phyloP scores from a whole-genome alignment of 2,329 filamentous ascomycete species.

The Sarocladium oryzae region DNA sequence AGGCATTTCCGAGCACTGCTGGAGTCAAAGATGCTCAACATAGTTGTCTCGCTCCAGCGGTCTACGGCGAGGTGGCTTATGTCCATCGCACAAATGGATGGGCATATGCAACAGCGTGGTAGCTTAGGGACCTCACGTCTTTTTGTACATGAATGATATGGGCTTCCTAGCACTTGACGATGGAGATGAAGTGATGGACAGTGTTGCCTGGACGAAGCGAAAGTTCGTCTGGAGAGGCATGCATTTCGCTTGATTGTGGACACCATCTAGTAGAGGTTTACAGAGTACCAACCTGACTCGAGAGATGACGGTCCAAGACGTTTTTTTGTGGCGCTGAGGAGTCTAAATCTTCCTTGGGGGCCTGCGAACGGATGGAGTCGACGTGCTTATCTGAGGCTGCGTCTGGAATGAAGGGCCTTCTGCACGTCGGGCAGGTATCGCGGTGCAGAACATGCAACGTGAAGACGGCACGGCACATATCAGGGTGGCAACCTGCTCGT shows the following conservation, averaged over 20 bases:
- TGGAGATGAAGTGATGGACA: not conserved
- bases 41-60: not conserved
- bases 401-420: not conserved
- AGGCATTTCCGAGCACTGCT: conserved; percentile 11
- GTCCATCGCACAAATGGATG: not conserved
- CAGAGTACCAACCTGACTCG: no score
- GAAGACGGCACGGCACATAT: no score
- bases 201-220: not conserved
- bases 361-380: not conserved
- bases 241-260: no score
- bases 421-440: not conserved
- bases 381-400: not conserved
- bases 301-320: no score
- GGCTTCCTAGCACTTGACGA: conserved; percentile 2
- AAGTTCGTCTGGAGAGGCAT: not conserved
- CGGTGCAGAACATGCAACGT: no score
- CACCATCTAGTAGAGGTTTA: no score
- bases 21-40: not conserved
- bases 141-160: conserved; percentile 3
- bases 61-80: conserved; percentile 1
- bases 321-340: no score
- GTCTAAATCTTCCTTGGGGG: not conserved
- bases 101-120: conserved; percentile 1
- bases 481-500: no score
- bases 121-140: conserved; percentile 9